Percentiles rank a stretch among this genome's conserved stretches.
These are phyloP conservation scores for Triticum dicoccoides DNA, from an alignment of 176 grass and related monocot genomes.

Conservation along the genomic window DNA sequence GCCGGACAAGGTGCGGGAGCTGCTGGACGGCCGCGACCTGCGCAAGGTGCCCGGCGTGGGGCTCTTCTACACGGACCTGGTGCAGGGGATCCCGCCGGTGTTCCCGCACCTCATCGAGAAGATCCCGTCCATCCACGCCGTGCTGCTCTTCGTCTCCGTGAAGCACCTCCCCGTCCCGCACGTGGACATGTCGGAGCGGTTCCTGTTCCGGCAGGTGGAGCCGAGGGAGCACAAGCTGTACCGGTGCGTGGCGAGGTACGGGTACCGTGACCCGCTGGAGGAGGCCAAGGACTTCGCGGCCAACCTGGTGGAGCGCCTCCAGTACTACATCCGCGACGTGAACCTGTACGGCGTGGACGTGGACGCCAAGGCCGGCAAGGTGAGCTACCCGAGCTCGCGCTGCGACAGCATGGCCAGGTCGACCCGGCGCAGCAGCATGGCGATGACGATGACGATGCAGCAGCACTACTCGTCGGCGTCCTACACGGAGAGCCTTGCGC, in stretches of 20 bases:
- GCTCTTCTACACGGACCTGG: constrained; percentile 77
- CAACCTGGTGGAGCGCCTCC: constrained; percentile 42
- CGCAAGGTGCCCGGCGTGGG: constrained; percentile 55
- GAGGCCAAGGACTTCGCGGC: constrained; percentile 48
- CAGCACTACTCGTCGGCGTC: constrained; percentile 16
- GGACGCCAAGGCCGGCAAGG: background rate
- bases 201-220: constrained; percentile 60
- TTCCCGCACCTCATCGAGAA: constrained; percentile 69
- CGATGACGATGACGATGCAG: background rate
- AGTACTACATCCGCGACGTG: constrained; percentile 59
- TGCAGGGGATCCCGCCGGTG: constrained; percentile 76
- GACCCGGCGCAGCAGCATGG: background rate
- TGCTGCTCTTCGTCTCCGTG: constrained; percentile 68
- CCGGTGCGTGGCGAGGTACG: constrained; percentile 70
- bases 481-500: constrained; percentile 32
- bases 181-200: constrained; percentile 45
- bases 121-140: constrained; percentile 65
- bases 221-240: constrained; percentile 23
- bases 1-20: constrained; percentile 23
- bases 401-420: constrained; percentile 38
- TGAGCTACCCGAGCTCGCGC: constrained; percentile 58
- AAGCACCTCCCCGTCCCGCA: constrained; percentile 67
- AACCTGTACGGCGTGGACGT: constrained; percentile 37
- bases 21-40: constrained; percentile 6
- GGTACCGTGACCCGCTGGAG: constrained; percentile 65